Evolutionary conservation across 257 asterid genomes (phyloP).

Genomic region (Cinchona pubescens): DNA sequence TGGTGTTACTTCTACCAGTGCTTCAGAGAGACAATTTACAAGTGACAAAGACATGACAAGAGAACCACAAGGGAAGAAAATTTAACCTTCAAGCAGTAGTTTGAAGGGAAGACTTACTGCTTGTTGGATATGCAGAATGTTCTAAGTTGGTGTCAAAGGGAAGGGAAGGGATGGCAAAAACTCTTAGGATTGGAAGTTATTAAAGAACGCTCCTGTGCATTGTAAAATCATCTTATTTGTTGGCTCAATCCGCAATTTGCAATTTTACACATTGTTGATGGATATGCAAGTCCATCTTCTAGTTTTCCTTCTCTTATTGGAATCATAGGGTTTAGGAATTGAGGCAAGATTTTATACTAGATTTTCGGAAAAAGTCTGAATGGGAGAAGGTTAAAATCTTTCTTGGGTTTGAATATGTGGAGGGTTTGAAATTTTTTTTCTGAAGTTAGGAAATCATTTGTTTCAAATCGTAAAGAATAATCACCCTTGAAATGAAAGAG

Average conservation of each 20-base stretch:
- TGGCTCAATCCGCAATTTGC: neutral
- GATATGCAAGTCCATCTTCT: neutral
- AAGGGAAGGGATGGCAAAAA: too few species aligned
- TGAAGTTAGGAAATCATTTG: neutral
- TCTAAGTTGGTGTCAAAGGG: neutral
- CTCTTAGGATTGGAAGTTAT: too few species aligned
- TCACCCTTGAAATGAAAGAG: too few species aligned
- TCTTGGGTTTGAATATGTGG: neutral
- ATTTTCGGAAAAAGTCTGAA: neutral
- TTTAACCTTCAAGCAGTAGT: neutral
- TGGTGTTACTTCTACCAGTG: slow-evolving; percentile 35
- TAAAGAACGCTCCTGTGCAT: neutral
- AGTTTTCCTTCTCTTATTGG: too few species aligned
- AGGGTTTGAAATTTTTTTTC: neutral
- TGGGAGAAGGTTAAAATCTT: neutral
- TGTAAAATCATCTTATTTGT: neutral
- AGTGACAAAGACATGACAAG: slow-evolving; percentile 5
- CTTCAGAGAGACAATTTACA: slow-evolving; percentile 4
- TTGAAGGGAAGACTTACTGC: too few species aligned
- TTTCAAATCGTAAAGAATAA: too few species aligned
- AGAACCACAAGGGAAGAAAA: slow-evolving; percentile 14
- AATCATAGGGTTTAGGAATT: neutral
- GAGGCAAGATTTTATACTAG: neutral
- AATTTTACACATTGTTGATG: neutral
- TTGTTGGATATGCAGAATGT: neutral